Evolutionary conservation across 306 rosid genomes (phyloP).

Genomic region (Styphnolobium japonicum): DNA sequence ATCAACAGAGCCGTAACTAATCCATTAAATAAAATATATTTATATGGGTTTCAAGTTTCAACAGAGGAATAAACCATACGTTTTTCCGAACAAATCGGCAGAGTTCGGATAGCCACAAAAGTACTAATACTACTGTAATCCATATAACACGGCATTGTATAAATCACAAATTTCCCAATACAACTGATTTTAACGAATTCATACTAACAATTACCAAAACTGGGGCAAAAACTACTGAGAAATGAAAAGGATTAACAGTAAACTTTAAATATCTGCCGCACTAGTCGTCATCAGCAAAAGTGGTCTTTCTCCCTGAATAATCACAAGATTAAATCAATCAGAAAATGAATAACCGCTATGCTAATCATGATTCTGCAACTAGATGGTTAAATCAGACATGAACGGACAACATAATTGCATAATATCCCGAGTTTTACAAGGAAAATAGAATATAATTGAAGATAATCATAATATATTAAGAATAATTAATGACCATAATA

Average conservation of each 20-base stretch:
- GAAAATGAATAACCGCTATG: neutral
- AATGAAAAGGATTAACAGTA: neutral
- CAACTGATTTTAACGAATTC: neutral
- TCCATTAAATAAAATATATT: neutral
- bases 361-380: neutral
- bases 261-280: neutral
- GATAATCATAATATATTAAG: neutral
- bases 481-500: neutral
- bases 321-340: neutral
- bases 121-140: neutral
- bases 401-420: neutral
- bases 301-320: slow-evolving; percentile 26
- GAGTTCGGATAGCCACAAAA: neutral
- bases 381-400: neutral
- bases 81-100: neutral
- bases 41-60: neutral
- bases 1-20: no score
- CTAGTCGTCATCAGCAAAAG: slow-evolving; percentile 33
- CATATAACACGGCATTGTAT: neutral
- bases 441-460: neutral
- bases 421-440: neutral
- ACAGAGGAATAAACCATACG: no score
- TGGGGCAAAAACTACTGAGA: neutral
- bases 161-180: neutral
- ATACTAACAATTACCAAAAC: slow-evolving; percentile 27